Base-by-base conservation (phyloP, 495 filamentous ascomycete genomes). In the Friedmanniomyces simplex region DNA sequence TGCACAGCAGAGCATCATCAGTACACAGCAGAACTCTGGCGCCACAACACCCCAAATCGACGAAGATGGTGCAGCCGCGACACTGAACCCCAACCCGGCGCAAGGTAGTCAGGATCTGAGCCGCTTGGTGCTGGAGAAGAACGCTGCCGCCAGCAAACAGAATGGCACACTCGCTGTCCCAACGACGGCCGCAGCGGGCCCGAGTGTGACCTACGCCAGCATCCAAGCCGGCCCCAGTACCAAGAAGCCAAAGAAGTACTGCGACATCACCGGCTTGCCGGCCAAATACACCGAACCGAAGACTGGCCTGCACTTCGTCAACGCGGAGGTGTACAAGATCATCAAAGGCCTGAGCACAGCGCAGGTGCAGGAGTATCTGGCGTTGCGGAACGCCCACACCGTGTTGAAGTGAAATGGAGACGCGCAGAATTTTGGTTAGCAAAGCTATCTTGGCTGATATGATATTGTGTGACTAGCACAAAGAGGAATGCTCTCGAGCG, bases 201-300 rank as follows among this genome's bases (percentile, higher is more conserved):
- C 90, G 0, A 78, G 79, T 1, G 87, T 88, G 28, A 96, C 93
- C 0, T 98, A 96, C 68, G 91, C 89, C 12, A 95, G 95, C 65
- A 91, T 98, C 63, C 91, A 95, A 63, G 86, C 86, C 16, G 89
- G 91, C 2, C 91, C 94, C 14, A 88, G 84, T 41, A 71, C 96
- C 32, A 81, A 81, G 59, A 81, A 84, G 5, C 75, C 83, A 64
- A 87, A 79, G 63, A 84, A 83, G 58, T 97, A 96, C 71, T 97
- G 94, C 75, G 94, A 97, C 69, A 79, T 97, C 67, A 97, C 93
- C 7, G 94, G 94, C 20, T 72, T 96, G 60, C 79, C 88, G 12
- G 88, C 88, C 18, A 82, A 84, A 18, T 98, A 98, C 60, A 84
- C 87, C 11, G 91, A 97, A 66, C 93, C 93, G 8, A 97, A 97